Percentiles rank a stretch among this genome's conserved stretches.
Evolutionary conservation across 768 basidiomycete species (phyloP).

Genomic region (Roridomyces roridus): DNA sequence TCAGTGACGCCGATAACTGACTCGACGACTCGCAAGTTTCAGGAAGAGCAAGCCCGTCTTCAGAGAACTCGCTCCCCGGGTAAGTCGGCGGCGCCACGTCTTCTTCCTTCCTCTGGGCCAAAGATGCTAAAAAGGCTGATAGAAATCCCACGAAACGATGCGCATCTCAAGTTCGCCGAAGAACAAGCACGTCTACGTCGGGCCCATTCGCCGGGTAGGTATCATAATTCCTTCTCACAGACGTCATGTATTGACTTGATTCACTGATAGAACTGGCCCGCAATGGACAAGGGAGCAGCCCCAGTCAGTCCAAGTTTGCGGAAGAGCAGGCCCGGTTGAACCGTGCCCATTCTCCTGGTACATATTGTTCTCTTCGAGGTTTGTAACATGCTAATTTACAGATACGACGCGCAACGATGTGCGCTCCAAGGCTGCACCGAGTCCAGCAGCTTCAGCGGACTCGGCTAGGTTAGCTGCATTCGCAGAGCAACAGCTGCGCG

Average conservation of each 20-base stretch:
- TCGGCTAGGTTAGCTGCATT: constrained; percentile 18
- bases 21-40: constrained; percentile 14
- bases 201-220: constrained; percentile 19
- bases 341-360: constrained; percentile 17
- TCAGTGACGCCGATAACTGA: constrained; percentile 1
- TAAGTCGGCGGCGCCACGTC: neutral
- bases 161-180: constrained; percentile 19
- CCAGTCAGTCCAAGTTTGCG: constrained; percentile 7
- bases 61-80: constrained; percentile 23
- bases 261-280: constrained; percentile 12
- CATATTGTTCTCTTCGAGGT: neutral
- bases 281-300: constrained; percentile 4
- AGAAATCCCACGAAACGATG: constrained; percentile 20
- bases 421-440: neutral
- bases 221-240: neutral
- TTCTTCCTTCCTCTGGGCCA: neutral
- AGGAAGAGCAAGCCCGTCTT: constrained; percentile 25
- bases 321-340: constrained; percentile 18
- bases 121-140: neutral
- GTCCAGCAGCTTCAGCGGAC: constrained; percentile 5
- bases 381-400: neutral
- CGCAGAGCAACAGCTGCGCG: constrained; percentile 16
- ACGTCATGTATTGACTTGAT: neutral
- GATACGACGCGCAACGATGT: constrained; percentile 3
- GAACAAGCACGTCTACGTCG: constrained; percentile 22